Base-by-base conservation (phyloP, 305 asterid species). In the Lippia alba region DNA sequence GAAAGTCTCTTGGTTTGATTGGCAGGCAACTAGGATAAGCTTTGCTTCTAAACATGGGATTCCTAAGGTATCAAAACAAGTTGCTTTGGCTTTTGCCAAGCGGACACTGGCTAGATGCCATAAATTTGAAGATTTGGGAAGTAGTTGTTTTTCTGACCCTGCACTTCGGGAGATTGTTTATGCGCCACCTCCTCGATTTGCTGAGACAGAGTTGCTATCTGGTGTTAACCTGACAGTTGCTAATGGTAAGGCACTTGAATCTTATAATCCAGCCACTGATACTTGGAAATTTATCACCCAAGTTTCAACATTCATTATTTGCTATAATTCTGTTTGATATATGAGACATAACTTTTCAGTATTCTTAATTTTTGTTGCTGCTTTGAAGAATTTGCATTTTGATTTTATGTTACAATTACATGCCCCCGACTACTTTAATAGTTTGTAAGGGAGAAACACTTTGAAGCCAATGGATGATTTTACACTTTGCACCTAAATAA, bases 21-120 rank as follows among this genome's bases (percentile, higher is more conserved):
- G 50, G 54, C 93, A 95, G 99, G 96, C 98, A 64, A 95, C 98
- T 76, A 88, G 87, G 68, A 86, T 94, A 76, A 85, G 87, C 74
- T 87, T 67, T 66, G 96, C 97, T 70, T 72, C 94, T 70, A 91
- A 91, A 83, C 79, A 71, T 57, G 98, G 98, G 79, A 82, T 91
- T 74, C 67, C 91, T 16, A 91, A 85, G 91, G 92, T 95, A 73
- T 75, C 96, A 11, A 92, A 79, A 66, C 98, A 81, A 66, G 91
- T 80, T 66, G 95, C 99, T 24, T 72, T 89, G 86, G 81, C 91
- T 55, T 95, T 89, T 85, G 90, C 85, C 68, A 89, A 76, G 87
- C 85, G 98, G 83, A 83, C 96, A 34, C 88, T 92, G 69, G 86
- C 87, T 34, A 83, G 93, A 78, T 95, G 96, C 73, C 81, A 69